Conservation (phyloP, 2,329 filamentous ascomycete genomes). For the Penicillium sp. region DNA sequence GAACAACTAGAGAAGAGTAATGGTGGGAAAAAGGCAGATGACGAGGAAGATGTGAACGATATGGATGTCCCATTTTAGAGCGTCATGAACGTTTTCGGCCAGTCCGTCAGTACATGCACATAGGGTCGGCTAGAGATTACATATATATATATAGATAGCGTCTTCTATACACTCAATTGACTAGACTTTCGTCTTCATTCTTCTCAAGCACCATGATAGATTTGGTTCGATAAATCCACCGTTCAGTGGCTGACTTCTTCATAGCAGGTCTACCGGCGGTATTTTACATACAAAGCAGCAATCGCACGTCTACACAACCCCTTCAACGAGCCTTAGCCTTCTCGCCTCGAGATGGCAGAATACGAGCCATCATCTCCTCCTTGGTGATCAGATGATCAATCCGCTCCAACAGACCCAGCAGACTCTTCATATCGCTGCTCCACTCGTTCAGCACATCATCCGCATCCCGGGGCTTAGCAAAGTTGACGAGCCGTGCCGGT, state of each 20-base stretch:
- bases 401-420: constrained; percentile 80
- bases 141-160: constrained; percentile 8
- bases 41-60: constrained; percentile 61
- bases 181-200: not conserved
- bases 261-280: constrained; percentile 34
- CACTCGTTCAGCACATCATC: constrained; percentile 98
- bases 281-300: constrained; percentile 36
- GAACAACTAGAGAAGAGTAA: constrained; percentile 48
- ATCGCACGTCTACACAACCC: constrained; percentile 15
- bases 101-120: constrained; percentile 13
- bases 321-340: constrained; percentile 44
- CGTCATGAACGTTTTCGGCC: not conserved
- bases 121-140: constrained; percentile 8
- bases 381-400: constrained; percentile 99
- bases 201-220: not conserved
- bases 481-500: constrained; percentile 87
- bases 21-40: constrained; percentile 43
- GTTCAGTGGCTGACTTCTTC: constrained; percentile 9
- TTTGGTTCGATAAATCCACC: constrained; percentile 12
- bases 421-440: constrained; percentile 96
- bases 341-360: constrained; percentile 65
- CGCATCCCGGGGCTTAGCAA: constrained; percentile 90
- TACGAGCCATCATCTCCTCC: constrained; percentile 99
- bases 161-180: not conserved
- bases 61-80: constrained; percentile 67